These are phyloP conservation scores for Penicillium sp. DNA, from an alignment of 2,329 filamentous ascomycete species.

Conservation along the genomic window DNA sequence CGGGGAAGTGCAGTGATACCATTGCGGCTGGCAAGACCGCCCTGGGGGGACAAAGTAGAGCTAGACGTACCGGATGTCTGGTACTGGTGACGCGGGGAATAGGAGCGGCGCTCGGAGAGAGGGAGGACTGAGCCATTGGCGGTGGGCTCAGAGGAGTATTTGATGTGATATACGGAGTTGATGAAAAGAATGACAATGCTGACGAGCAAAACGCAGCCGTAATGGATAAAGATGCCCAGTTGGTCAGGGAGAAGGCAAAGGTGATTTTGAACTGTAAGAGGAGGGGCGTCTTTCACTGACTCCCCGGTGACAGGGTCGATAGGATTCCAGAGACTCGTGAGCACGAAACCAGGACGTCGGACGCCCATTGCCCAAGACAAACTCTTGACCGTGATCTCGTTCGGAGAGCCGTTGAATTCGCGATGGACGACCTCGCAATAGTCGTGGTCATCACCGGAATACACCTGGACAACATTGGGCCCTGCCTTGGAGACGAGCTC, in stretches of 20 bases:
- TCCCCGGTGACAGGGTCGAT: slow-evolving; percentile 61
- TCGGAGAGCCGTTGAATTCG: slow-evolving; percentile 63
- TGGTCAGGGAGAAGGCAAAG: slow-evolving; percentile 91
- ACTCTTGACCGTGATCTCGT: slow-evolving; percentile 93
- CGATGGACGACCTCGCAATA: slow-evolving; percentile 90
- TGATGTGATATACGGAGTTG: slow-evolving; percentile 44
- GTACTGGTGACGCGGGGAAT: slow-evolving; percentile 25
- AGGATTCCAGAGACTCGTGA: slow-evolving; percentile 92
- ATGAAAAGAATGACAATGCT: slow-evolving; percentile 55
- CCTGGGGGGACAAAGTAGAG: slow-evolving; percentile 32
- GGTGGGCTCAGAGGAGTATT: slow-evolving; percentile 24
- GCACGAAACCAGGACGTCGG: slow-evolving; percentile 79
- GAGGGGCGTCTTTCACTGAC: slow-evolving; percentile 25
- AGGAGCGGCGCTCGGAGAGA: slow-evolving; percentile 32
- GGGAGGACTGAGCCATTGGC: slow-evolving; percentile 31
- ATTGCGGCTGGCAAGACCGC: slow-evolving; percentile 34
- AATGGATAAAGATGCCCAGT: slow-evolving; percentile 79
- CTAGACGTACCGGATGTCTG: slow-evolving; percentile 39
- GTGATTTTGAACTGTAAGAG: slow-evolving; percentile 77
- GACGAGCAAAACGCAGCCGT: slow-evolving; percentile 65
- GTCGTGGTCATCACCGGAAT: slow-evolving; percentile 97
- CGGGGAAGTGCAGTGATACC: slow-evolving; percentile 26
- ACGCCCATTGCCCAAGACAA: slow-evolving; percentile 97
- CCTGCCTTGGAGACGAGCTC: slow-evolving; percentile 77
- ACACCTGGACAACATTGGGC: slow-evolving; percentile 76